Evolutionary conservation across 139 green algal species (phyloP), one percentile per base, ranked within the genome.

Genomic region (Pseudopediastrum boryanum): DNA sequence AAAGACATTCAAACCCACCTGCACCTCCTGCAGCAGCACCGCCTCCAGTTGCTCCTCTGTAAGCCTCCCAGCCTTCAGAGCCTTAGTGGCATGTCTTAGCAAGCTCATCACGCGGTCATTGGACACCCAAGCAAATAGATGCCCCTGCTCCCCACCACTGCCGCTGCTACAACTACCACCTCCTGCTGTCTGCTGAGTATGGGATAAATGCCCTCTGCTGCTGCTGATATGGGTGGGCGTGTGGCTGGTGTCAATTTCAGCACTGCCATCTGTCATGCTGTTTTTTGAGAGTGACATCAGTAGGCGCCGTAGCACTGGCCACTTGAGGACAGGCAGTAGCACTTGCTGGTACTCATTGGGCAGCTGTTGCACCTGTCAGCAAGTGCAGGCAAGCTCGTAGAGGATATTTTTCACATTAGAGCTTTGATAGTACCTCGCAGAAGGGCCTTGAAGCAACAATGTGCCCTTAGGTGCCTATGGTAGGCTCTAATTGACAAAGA

Each of bases 31-130:
- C 13, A 88, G 16, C 41, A 94, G 74, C 23, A 71, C 52, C 2
- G 81, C 3, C 48, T 91, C 84, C 61, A 91, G 51, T 64, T 94
- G 87, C 27, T 88, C 63, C 66, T 94, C 89, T 0, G 63, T 87
- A 10, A 94, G 38, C 10, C 35, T 4, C 23, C 91, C 91, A n/a
- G 89, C 59, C 66, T 90, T 85, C 51, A 95, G 78, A 42, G 87
- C 39, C 29, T 75, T 51, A 65, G 94, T 82, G 35, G 90, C 90
- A 71, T 86, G 25, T 8, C 59, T 33, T 77, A 95, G 76, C 78
- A 93, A 87, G 6, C 82, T 46, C 36, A 94, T 51, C 21, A 94
- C 90, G 2, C 75, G 59, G 12, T 83, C 79, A 41, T 90, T 87
- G 31, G 68, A 31, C 7, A 74, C 3, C 78, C 64, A 78, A 33